Evolutionary conservation across 2,329 filamentous ascomycete genomes (phyloP).

Genomic region (Cryphonectria japonica): DNA sequence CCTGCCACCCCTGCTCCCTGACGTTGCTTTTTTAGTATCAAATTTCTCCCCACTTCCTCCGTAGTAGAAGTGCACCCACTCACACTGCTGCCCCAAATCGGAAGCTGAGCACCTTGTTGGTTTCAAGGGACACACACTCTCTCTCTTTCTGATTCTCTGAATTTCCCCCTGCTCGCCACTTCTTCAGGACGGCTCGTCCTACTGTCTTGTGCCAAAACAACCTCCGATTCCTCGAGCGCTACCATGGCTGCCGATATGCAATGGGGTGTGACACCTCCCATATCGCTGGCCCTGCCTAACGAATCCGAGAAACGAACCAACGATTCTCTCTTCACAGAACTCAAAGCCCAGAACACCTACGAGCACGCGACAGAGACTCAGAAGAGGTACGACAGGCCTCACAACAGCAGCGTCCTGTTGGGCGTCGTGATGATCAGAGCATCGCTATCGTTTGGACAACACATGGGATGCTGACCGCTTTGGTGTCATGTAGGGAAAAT

Average conservation of each 20-base stretch:
- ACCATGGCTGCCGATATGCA: constrained; percentile 37
- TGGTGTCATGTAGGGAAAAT: constrained; percentile 55
- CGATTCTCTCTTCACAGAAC: constrained; percentile 77
- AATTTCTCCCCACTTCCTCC: neutral
- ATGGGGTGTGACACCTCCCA: constrained; percentile 78
- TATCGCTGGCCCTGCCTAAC: constrained; percentile 78
- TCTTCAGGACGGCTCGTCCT: constrained; percentile 8
- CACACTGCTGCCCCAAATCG: constrained; percentile 11
- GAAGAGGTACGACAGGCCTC: constrained; percentile 63
- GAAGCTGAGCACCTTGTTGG: constrained; percentile 16
- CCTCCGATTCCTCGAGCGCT: constrained; percentile 20
- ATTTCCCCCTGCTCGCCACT: neutral
- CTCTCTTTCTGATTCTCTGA: neutral
- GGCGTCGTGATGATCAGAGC: neutral
- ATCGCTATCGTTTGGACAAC: constrained; percentile 1
- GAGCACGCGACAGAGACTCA: constrained; percentile 82
- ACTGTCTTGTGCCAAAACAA: constrained; percentile 1
- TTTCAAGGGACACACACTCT: neutral
- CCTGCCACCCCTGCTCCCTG: neutral
- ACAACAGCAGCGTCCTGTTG: neutral
- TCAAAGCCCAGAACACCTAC: constrained; percentile 90
- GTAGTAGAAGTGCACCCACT: neutral
- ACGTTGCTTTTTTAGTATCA: constrained; percentile 3
- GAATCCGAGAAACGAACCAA: constrained; percentile 76
- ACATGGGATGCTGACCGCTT: neutral